These are phyloP conservation scores for Panaeolus papilionaceus DNA, from an alignment of 768 basidiomycete genomes.

Conservation along the genomic window DNA sequence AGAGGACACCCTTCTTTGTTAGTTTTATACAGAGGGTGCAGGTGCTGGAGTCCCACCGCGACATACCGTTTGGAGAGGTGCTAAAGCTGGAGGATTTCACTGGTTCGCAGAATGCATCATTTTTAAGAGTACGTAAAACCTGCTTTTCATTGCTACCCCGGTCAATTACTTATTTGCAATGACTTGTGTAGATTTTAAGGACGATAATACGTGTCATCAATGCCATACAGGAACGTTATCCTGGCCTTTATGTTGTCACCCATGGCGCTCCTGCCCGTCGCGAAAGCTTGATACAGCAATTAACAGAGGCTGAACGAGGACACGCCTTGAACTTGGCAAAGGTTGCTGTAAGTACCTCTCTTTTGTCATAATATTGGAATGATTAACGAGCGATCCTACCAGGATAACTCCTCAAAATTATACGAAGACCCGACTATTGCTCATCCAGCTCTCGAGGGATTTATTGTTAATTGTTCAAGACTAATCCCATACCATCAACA, in stretches of 20 bases:
- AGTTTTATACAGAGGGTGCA: constrained; percentile 44
- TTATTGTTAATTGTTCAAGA: constrained; percentile 35
- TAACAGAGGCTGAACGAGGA: constrained; percentile 39
- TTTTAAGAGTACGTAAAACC: constrained; percentile 37
- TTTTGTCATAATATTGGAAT: not conserved
- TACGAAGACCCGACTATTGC: constrained; percentile 28
- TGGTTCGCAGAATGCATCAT: constrained; percentile 36
- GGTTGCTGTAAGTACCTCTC: constrained; percentile 34
- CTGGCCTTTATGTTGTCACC: constrained; percentile 40
- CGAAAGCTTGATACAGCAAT: constrained; percentile 33
- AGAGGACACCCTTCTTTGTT: constrained; percentile 36
- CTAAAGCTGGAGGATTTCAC: constrained; percentile 44
- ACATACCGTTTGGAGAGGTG: constrained; percentile 46
- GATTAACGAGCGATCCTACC: not conserved
- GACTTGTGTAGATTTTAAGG: constrained; percentile 37
- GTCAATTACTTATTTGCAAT: not conserved
- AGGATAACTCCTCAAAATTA: constrained; percentile 41
- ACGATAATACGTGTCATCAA: constrained; percentile 40
- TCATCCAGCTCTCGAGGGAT: constrained; percentile 33
- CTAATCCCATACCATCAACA: constrained; percentile 35
- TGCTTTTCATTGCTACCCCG: not conserved
- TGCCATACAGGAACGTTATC: constrained; percentile 42
- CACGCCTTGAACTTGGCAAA: constrained; percentile 36
- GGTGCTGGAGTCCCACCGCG: constrained; percentile 39
- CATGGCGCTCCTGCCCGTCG: constrained; percentile 33